Evolutionary conservation across 306 rosid genomes (phyloP).

Genomic region (Vigna reflexopilosa): DNA sequence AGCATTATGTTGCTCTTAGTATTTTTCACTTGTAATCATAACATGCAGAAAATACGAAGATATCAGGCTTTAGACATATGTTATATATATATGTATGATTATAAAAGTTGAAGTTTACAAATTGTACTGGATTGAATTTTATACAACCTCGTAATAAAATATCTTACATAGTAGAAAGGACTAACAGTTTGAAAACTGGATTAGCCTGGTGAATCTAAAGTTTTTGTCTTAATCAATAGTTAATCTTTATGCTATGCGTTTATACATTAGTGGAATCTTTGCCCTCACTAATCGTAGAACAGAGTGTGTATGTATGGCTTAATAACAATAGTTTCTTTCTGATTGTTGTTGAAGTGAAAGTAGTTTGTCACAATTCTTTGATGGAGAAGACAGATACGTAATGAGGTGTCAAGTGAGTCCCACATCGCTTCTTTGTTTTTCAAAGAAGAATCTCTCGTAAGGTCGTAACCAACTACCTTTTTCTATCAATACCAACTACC

Average conservation of each 20-base stretch:
- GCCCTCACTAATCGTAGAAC: no score
- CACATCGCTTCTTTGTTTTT: background rate
- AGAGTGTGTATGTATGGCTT: no score
- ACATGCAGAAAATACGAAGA: conserved; percentile 11
- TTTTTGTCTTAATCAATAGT: no score
- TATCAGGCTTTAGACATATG: conserved; percentile 1
- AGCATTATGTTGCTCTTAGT: conserved; percentile 34
- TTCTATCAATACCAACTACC: no score
- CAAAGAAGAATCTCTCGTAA: no score
- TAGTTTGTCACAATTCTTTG: background rate
- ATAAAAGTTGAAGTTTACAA: conserved; percentile 7
- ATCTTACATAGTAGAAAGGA: background rate
- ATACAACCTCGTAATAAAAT: background rate
- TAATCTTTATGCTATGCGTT: no score
- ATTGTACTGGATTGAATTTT: conserved; percentile 2
- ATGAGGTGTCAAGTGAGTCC: background rate
- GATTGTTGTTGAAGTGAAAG: no score
- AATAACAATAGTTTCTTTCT: no score
- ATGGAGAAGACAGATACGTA: background rate
- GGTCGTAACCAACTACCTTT: no score
- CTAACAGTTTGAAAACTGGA: no score
- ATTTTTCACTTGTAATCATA: conserved; percentile 14
- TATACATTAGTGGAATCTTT: no score
- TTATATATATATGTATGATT: background rate
- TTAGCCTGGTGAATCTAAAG: no score